Percentiles rank a stretch among this genome's conserved stretches.
These are phyloP conservation scores for Trichoderma sp. DNA, from an alignment of 2,329 filamentous ascomycete species.

Conservation along the genomic window DNA sequence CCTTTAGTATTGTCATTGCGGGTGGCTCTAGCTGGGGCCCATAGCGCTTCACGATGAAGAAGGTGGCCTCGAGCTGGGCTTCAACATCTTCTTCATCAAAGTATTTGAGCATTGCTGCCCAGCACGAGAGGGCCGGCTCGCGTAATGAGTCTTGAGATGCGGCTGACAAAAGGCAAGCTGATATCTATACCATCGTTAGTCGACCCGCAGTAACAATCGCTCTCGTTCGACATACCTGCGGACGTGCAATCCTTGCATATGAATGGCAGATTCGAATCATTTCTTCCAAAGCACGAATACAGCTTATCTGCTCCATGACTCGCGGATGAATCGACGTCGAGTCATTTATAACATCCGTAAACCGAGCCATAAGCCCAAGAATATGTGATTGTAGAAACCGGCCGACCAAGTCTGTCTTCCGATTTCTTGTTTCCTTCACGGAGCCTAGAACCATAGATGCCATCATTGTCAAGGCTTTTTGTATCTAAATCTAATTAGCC, in stretches of 20 bases:
- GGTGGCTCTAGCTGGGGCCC: constrained; percentile 70
- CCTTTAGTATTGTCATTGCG: constrained; percentile 62
- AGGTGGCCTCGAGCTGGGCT: constrained; percentile 81
- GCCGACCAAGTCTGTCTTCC: constrained; percentile 63
- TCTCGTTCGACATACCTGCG: constrained; percentile 65
- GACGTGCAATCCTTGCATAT: constrained; percentile 77
- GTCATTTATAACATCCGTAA: constrained; percentile 80
- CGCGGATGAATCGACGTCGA: constrained; percentile 56
- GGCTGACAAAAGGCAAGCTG: constrained; percentile 87
- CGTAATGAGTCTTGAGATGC: constrained; percentile 76
- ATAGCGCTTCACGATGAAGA: constrained; percentile 81
- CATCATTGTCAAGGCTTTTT: constrained; percentile 53
- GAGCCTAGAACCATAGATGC: constrained; percentile 46
- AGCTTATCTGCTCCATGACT: constrained; percentile 72
- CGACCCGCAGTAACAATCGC: not conserved
- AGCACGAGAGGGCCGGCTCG: constrained; percentile 78
- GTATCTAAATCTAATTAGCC: constrained; percentile 48
- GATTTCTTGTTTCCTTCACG: constrained; percentile 50
- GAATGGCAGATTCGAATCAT: constrained; percentile 78
- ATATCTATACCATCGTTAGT: constrained; percentile 61
- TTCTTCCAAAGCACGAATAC: constrained; percentile 82
- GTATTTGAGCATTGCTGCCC: constrained; percentile 75
- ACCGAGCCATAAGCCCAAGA: constrained; percentile 81
- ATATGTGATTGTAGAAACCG: constrained; percentile 82
- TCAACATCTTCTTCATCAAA: constrained; percentile 80